Evolutionary conservation across 2,329 filamentous ascomycete genomes (phyloP), one percentile per base, ranked within the genome.

Genomic region (Waltergamsia citrina): DNA sequence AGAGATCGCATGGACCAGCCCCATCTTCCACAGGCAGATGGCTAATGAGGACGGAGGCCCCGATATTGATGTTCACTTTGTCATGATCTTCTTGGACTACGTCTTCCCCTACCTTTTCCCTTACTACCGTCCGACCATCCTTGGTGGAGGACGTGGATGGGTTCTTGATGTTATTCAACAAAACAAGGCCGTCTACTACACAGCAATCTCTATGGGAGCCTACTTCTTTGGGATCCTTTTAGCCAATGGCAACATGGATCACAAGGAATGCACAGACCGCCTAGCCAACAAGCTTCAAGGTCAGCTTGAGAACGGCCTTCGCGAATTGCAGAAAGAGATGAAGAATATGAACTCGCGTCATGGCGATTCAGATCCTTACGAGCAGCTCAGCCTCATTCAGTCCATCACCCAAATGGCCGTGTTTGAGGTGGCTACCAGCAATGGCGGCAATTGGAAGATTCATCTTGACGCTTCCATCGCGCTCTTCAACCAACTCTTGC

Each of bases 21-120:
- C 20, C 18, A 15, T 34, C 31, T 6, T 38, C 25, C 53, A 57
- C 35, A 46, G 38, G 35, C 49, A 57, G 36, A 40, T 49, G 29
- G 37, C 30, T 3, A 38, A 41, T 26, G 40, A 34, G 16, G 38
- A 47, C 31, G 33, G 34, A 10, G 47, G 43, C 3, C 42, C 43
- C 7, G 52, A 50, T 20, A 47, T 49, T n/a, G 53, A 57, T 34
- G 44, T 61, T 1, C 56, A 61, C 45, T 62, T 68, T 28, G 53
- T 71, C 37, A 73, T 74, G 65, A 63, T 73, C 37, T 80, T 78
- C 46, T 59, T 79, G 29, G 75, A 81, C 48, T 67, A 73, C 41
- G 61, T 78, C 15, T 68, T 79, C 40, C 74, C 76, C 2, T 72
- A 77, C 42, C 53, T 79, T 2, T 79, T 74, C 45, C 77, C 77